phyloP scores from a whole-genome alignment of 257 asterid species.

The Nicotiana paniculata region DNA sequence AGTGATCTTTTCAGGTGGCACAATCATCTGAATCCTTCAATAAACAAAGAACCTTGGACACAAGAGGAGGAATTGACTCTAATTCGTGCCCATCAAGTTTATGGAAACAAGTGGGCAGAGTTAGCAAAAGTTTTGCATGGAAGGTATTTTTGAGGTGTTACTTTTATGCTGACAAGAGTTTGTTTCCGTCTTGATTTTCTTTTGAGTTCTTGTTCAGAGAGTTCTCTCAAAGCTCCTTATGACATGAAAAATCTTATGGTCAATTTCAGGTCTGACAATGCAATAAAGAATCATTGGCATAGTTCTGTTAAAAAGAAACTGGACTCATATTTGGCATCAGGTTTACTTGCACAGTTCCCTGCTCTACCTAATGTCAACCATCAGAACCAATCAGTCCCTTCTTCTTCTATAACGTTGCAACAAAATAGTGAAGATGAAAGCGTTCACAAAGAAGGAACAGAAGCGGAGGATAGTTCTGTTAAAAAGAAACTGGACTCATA shows the following conservation, averaged over 20 bases:
- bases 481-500: conserved; percentile 82
- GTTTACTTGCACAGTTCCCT: conserved; percentile 72
- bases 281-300: conserved; percentile 92
- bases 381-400: conserved; percentile 40
- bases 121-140: conserved; percentile 83
- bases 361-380: conserved; percentile 44
- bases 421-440: conserved; percentile 71
- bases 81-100: conserved; percentile 71
- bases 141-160: conserved; percentile 41
- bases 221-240: not conserved
- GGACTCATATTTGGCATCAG: conserved; percentile 80
- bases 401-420: conserved; percentile 56
- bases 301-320: conserved; percentile 89
- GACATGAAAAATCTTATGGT: not conserved
- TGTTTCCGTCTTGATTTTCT: not conserved
- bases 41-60: conserved; percentile 93
- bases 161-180: not conserved
- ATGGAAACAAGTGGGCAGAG: conserved; percentile 99
- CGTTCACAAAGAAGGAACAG: conserved; percentile 36
- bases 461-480: conserved; percentile 80
- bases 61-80: conserved; percentile 88
- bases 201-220: not conserved
- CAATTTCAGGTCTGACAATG: conserved; percentile 73
- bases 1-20: conserved; percentile 64
- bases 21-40: conserved; percentile 90